These are phyloP conservation scores for Azolla pinnata DNA, from an alignment of 75 land plant species.

Conservation along the genomic window DNA sequence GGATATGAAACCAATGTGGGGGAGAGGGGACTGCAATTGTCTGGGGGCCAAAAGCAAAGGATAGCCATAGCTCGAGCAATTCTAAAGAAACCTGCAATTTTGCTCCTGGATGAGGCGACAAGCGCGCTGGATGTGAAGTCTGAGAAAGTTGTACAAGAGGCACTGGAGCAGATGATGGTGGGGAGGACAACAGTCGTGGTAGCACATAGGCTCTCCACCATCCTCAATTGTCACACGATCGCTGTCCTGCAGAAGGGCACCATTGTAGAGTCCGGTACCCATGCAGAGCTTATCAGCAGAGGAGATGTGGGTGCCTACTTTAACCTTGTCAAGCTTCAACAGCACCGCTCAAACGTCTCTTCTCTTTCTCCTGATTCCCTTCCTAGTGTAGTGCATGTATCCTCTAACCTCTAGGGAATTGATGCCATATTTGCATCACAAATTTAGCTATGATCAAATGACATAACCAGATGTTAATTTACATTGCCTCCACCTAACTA, in stretches of 20 bases:
- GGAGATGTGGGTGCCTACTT: conserved; percentile 11
- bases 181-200: conserved; percentile 11
- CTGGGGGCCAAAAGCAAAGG: conserved; percentile 30
- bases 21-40: conserved; percentile 23
- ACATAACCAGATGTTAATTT: too few species aligned
- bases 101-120: conserved; percentile 28
- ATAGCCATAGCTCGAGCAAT: conserved; percentile 29
- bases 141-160: conserved; percentile 26
- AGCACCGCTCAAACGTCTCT: too few species aligned
- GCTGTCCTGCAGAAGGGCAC: conserved; percentile 11
- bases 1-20: conserved; percentile 23
- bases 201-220: conserved; percentile 17
- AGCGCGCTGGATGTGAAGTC: conserved; percentile 27
- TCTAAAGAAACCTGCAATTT: conserved; percentile 20
- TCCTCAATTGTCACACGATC: conserved; percentile 13
- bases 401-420: too few species aligned
- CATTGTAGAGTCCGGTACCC: conserved; percentile 15
- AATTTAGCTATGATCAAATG: too few species aligned
- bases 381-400: too few species aligned
- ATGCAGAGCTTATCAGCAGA: conserved; percentile 2
- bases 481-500: too few species aligned
- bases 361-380: too few species aligned
- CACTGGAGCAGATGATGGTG: conserved; percentile 16
- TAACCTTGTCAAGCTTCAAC: conserved; percentile 4
- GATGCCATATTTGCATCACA: too few species aligned